These are phyloP conservation scores for Wickerhamiella occidentalis DNA, from an alignment of 805 yeast genomes.

Conservation along the genomic window DNA sequence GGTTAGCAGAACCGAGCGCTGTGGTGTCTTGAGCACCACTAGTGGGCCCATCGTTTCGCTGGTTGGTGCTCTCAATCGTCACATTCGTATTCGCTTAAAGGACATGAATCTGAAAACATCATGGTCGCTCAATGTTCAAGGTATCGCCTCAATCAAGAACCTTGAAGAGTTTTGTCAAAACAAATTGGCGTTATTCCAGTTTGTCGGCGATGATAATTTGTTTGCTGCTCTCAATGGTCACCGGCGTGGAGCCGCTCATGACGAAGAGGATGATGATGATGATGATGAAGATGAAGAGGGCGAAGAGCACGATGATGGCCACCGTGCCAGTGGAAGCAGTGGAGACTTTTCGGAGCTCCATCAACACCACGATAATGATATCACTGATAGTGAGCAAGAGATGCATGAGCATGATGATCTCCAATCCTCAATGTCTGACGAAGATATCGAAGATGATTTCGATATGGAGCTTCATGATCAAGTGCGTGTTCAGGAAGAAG, in stretches of 20 bases:
- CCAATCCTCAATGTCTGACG: neutral
- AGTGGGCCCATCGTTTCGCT: neutral
- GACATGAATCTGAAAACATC: constrained; percentile 1
- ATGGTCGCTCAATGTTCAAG: constrained; percentile 36
- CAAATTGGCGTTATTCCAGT: constrained; percentile 24
- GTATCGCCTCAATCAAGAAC: constrained; percentile 39
- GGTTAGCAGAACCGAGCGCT: constrained; percentile 12
- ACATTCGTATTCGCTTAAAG: constrained; percentile 11
- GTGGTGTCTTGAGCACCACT: constrained; percentile 5
- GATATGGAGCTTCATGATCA: constrained; percentile 2
- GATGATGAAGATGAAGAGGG: constrained; percentile 12
- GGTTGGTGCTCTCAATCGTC: constrained; percentile 10
- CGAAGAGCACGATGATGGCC: constrained; percentile 9
- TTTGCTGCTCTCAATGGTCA: constrained; percentile 7
- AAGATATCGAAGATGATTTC: neutral
- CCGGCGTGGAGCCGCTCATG: neutral
- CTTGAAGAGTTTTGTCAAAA: constrained; percentile 35
- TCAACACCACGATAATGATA: neutral
- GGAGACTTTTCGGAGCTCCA: neutral
- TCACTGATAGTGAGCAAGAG: neutral
- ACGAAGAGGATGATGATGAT: constrained; percentile 9
- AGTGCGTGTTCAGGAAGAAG: constrained; percentile 11
- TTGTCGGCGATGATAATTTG: constrained; percentile 10
- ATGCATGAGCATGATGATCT: constrained; percentile 10
- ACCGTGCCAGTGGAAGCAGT: constrained; percentile 3